Conservation (phyloP, 1,284 basidiomycete genomes). For the Meira nashicola region DNA sequence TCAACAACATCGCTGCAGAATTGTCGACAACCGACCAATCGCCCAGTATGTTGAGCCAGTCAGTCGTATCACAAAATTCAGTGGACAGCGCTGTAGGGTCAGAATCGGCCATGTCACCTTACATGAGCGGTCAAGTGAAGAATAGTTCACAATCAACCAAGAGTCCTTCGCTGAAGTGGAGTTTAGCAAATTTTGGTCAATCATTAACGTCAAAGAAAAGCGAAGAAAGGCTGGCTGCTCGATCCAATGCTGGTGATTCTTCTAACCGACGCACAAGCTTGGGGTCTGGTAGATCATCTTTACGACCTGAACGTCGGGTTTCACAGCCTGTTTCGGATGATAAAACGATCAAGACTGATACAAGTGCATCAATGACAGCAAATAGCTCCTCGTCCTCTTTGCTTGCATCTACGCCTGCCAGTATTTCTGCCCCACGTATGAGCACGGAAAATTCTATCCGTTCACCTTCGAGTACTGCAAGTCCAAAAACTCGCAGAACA, state of each 20-base stretch:
- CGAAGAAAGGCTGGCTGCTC: slow-evolving; percentile 1
- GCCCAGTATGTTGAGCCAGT: not conserved
- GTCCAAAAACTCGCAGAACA: slow-evolving; percentile 29
- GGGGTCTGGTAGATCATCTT: no score
- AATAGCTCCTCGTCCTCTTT: not conserved
- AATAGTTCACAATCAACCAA: no score
- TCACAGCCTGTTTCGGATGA: no score
- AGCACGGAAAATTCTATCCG: not conserved
- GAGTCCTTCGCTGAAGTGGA: slow-evolving; percentile 4
- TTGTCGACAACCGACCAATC: not conserved
- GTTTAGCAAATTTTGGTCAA: slow-evolving; percentile 4
- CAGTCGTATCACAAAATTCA: not conserved
- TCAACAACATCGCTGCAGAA: not conserved
- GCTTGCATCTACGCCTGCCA: slow-evolving; percentile 3
- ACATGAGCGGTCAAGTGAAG: no score
- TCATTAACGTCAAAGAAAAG: slow-evolving; percentile 1
- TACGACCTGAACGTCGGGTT: no score
- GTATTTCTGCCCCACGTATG: not conserved
- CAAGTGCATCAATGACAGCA: not conserved
- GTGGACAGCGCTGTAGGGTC: no score
- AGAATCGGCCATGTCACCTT: not conserved
- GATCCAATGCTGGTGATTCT: not conserved
- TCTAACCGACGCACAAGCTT: not conserved
- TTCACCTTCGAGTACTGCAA: slow-evolving; percentile 5
- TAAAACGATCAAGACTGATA: not conserved